Evolutionary conservation across 352 stramenopile genomes (phyloP).

Genomic region (Peronospora belbahrii): DNA sequence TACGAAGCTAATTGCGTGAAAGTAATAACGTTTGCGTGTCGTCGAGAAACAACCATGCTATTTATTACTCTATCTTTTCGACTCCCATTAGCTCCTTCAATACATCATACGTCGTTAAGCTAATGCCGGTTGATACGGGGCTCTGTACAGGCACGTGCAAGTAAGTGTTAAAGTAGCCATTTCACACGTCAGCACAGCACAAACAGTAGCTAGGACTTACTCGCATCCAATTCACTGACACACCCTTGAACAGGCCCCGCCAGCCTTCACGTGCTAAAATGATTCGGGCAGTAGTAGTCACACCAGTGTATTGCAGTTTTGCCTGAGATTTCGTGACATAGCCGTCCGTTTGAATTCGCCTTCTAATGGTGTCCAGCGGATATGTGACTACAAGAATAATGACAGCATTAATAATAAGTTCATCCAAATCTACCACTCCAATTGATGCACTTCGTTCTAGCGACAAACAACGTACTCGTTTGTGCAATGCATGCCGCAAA

Average conservation of each 20-base stretch:
- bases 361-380: conserved; percentile 78
- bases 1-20: background rate
- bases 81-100: conserved; percentile 81
- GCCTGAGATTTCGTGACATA: conserved; percentile 45
- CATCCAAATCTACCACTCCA: background rate
- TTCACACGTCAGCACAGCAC: background rate
- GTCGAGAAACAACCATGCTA: background rate
- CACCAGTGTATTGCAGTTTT: conserved; percentile 56
- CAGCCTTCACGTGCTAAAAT: conserved; percentile 72
- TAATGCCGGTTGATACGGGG: conserved; percentile 79
- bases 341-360: conserved; percentile 77
- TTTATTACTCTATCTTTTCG: conserved; percentile 59
- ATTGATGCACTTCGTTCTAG: background rate
- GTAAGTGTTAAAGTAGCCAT: background rate
- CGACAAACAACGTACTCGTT: conserved; percentile 42
- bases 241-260: conserved; percentile 80
- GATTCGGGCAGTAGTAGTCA: conserved; percentile 54
- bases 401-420: background rate
- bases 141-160: conserved; percentile 34
- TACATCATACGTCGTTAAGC: conserved; percentile 81
- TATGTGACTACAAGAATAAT: conserved; percentile 55
- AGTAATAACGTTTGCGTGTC: background rate
- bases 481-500: conserved; percentile 80
- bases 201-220: conserved; percentile 31
- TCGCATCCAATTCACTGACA: conserved; percentile 82